These are phyloP conservation scores for Carpinus viminea DNA, from an alignment of 306 rosid species.

Conservation along the genomic window DNA sequence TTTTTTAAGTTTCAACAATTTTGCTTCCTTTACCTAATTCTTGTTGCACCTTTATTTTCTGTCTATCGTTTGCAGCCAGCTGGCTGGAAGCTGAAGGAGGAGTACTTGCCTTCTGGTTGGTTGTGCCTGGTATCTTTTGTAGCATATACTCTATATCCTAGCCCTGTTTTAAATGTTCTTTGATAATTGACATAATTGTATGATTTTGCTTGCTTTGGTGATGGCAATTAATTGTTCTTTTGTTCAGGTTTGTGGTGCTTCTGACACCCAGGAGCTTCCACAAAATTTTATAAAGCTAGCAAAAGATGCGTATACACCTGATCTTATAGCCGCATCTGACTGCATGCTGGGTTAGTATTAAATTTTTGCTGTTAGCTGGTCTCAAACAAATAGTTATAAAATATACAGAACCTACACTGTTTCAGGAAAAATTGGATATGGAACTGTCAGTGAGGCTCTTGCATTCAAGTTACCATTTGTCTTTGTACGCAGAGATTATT, in stretches of 20 bases:
- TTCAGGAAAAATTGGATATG: conserved; percentile 97
- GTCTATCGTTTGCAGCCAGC: conserved; percentile 72
- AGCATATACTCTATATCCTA: conserved; percentile 19
- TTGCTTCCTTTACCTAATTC: conserved; percentile 15
- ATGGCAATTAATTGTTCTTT: conserved; percentile 18
- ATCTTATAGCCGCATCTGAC: conserved; percentile 87
- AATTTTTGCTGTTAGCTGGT: conserved; percentile 20
- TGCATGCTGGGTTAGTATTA: conserved; percentile 90
- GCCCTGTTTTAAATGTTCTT: conserved; percentile 20
- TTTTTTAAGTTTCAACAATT: background rate
- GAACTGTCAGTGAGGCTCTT: conserved; percentile 92
- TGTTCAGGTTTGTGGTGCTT: conserved; percentile 90
- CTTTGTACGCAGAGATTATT: conserved; percentile 96
- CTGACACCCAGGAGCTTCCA: conserved; percentile 75
- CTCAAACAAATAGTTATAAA: conserved; percentile 15
- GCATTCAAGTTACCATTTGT: conserved; percentile 92
- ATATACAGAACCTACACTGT: conserved; percentile 9
- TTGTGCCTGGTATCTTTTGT: conserved; percentile 70
- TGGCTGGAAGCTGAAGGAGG: conserved; percentile 91
- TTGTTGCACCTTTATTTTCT: conserved; percentile 9
- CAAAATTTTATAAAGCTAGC: conserved; percentile 75
- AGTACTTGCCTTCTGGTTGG: conserved; percentile 91
- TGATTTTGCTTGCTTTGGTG: conserved; percentile 11
- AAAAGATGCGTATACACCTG: conserved; percentile 89
- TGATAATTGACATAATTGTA: background rate